These are phyloP conservation scores for Pseudopithomyces maydicus DNA, from an alignment of 2,329 filamentous ascomycete species.

Conservation along the genomic window DNA sequence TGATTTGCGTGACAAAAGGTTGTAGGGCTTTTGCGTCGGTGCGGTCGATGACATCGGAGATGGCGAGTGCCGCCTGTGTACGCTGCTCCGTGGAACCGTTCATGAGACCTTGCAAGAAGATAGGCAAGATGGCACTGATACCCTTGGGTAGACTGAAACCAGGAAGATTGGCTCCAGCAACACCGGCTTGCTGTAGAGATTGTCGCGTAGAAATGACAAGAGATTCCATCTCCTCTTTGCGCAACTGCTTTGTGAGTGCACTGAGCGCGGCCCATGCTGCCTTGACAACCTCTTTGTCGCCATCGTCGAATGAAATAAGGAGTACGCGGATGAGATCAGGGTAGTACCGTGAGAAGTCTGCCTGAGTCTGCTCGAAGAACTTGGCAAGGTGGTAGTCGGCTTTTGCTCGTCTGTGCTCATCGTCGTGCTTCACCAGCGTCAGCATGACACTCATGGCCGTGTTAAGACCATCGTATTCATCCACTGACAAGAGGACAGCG, in stretches of 20 bases:
- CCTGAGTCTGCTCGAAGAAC: conserved; percentile 79
- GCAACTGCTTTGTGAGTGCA: conserved; percentile 84
- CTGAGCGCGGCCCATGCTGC: conserved; percentile 85
- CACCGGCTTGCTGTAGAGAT: conserved; percentile 84
- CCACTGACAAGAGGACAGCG: conserved; percentile 86
- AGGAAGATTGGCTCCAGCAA: conserved; percentile 79
- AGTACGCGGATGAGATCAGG: conserved; percentile 91
- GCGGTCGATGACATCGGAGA: conserved; percentile 94
- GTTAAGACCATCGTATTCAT: conserved; percentile 95
- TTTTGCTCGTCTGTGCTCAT: conserved; percentile 80
- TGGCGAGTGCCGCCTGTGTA: conserved; percentile 87
- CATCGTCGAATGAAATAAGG: conserved; percentile 89
- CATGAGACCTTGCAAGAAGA: conserved; percentile 97
- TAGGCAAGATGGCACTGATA: conserved; percentile 93
- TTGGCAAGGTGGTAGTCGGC: conserved; percentile 80
- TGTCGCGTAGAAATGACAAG: conserved; percentile 86
- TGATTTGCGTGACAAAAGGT: conserved; percentile 96
- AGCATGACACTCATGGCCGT: conserved; percentile 94
- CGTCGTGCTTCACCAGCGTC: conserved; percentile 85
- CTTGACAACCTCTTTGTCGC: conserved; percentile 83
- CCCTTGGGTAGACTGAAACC: conserved; percentile 94
- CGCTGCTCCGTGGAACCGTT: conserved; percentile 93
- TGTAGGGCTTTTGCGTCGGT: conserved; percentile 86
- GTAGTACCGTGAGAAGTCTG: conserved; percentile 95
- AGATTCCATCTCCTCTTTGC: conserved; percentile 98